phyloP scores from a whole-genome alignment of 2,329 filamentous ascomycete species.

The Sarocladium kiliense region DNA sequence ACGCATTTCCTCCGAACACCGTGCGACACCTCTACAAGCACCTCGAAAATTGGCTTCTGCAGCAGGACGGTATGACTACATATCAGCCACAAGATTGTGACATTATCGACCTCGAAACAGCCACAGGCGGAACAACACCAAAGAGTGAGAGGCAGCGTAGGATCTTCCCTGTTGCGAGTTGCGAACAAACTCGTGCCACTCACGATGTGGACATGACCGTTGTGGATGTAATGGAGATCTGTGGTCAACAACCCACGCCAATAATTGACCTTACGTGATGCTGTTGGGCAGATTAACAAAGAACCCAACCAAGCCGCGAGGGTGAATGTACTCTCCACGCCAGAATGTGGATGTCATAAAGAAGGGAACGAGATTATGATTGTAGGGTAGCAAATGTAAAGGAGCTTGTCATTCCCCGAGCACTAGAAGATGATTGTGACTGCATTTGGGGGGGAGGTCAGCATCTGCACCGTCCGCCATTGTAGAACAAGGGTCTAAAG shows the following conservation, averaged over 20 bases:
- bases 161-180: neutral
- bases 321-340: too few relatives aligned
- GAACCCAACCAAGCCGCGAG: too few relatives aligned
- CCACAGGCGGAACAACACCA: neutral
- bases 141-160: neutral
- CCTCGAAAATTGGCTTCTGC: slow-evolving; percentile 39
- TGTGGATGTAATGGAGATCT: neutral
- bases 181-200: neutral
- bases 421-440: too few relatives aligned
- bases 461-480: too few relatives aligned
- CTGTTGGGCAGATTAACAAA: too few relatives aligned
- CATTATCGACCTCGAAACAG: neutral
- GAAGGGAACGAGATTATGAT: too few relatives aligned
- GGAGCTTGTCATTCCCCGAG: neutral
- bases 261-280: neutral
- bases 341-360: too few relatives aligned
- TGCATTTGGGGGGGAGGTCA: too few relatives aligned
- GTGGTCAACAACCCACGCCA: neutral
- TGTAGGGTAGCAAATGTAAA: neutral
- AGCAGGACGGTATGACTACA: slow-evolving; percentile 31
- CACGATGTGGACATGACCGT: neutral
- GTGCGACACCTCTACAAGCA: slow-evolving; percentile 46
- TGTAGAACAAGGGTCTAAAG: neutral
- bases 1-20: slow-evolving; percentile 65
- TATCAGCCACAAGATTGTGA: slow-evolving; percentile 10